These are phyloP conservation scores for Phytophthora parvispora DNA, from an alignment of 352 stramenopile species.

Conservation along the genomic window DNA sequence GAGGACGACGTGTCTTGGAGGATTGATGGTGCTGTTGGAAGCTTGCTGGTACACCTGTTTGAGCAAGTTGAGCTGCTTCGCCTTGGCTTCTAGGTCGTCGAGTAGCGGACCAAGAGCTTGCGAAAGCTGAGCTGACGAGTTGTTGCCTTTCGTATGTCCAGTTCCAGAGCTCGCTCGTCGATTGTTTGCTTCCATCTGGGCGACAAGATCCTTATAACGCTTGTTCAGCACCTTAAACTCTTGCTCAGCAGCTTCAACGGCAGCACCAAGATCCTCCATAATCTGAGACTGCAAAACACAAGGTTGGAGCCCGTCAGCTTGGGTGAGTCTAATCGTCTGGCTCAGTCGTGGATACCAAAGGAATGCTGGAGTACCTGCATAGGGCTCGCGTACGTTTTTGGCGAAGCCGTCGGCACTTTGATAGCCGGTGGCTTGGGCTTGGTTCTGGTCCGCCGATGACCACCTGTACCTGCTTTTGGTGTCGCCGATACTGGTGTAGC, in stretches of 20 bases:
- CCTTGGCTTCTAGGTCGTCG: conserved; percentile 73
- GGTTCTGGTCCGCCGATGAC: not conserved
- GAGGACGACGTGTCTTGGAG: conserved; percentile 54
- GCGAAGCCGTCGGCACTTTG: conserved; percentile 37
- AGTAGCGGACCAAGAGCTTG: conserved; percentile 54
- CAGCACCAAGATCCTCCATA: conserved; percentile 61
- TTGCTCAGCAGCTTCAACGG: conserved; percentile 45
- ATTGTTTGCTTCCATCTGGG: conserved; percentile 45
- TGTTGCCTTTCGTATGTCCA: conserved; percentile 4
- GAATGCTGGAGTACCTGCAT: conserved; percentile 54
- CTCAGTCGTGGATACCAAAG: conserved; percentile 10
- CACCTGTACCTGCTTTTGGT: conserved; percentile 3
- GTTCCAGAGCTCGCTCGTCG: conserved; percentile 12
- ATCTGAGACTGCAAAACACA: conserved; percentile 52
- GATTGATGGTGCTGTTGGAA: conserved; percentile 68
- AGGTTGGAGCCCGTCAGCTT: conserved; percentile 9
- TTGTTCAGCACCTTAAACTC: conserved; percentile 64
- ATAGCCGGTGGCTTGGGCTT: conserved; percentile 51
- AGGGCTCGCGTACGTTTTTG: conserved; percentile 54
- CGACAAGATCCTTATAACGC: conserved; percentile 53
- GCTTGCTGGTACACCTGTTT: conserved; percentile 73
- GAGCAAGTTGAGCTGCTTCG: conserved; percentile 74
- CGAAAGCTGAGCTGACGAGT: conserved; percentile 45
- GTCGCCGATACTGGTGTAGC: conserved; percentile 3
- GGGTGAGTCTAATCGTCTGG: not conserved